These are phyloP conservation scores for Pyrenophora teres DNA, from an alignment of 2,329 filamentous ascomycete species.

Conservation along the genomic window DNA sequence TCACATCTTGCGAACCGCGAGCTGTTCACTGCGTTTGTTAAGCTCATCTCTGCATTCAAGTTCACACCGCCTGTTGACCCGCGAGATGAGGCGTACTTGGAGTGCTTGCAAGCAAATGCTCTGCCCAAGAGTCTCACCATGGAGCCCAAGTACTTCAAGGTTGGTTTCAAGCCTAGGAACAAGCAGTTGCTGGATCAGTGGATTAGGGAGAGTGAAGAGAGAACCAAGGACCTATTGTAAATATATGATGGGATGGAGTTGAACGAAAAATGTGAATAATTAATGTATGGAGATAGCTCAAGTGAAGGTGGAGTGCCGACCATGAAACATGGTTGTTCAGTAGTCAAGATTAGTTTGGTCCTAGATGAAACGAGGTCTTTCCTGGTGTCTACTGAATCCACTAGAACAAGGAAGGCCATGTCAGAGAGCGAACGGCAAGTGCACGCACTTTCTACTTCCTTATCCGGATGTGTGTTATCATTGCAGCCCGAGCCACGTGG, in stretches of 20 bases:
- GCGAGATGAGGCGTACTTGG: conserved; percentile 50
- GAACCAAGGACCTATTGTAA: conserved; percentile 49
- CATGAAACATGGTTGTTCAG: too few relatives aligned
- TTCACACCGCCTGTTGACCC: conserved; percentile 50
- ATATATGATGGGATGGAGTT: neutral
- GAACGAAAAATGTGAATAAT: neutral
- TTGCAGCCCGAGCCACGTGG: too few relatives aligned
- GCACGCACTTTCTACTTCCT: too few relatives aligned
- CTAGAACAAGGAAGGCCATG: too few relatives aligned
- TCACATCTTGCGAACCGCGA: conserved; percentile 52
- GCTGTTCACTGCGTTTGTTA: conserved; percentile 54
- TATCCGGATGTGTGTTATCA: neutral
- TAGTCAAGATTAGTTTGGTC: too few relatives aligned
- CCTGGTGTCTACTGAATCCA: too few relatives aligned
- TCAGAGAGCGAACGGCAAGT: too few relatives aligned
- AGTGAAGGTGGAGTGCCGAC: too few relatives aligned
- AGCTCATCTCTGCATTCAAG: conserved; percentile 55
- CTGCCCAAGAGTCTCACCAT: conserved; percentile 55
- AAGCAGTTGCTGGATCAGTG: conserved; percentile 50
- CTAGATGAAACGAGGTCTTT: too few relatives aligned
- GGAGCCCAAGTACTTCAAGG: conserved; percentile 58
- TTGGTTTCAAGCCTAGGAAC: conserved; percentile 54
- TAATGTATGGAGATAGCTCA: too few relatives aligned
- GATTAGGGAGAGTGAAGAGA: conserved; percentile 54
- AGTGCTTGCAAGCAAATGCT: conserved; percentile 53